Conservation (phyloP, 2,329 filamentous ascomycete genomes). For the Exophiala viscosa region DNA sequence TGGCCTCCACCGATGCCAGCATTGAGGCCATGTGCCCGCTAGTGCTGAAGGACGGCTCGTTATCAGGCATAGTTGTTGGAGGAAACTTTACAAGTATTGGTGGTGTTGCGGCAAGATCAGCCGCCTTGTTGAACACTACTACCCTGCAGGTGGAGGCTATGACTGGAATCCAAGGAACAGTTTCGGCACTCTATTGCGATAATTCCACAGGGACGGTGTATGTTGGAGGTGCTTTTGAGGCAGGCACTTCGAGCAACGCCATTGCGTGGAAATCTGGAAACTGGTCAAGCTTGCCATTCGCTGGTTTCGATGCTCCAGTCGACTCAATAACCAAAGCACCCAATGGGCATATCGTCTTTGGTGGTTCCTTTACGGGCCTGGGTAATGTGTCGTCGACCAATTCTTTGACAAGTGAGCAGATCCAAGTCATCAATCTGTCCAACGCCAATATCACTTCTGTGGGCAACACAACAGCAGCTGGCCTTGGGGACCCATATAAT, state of each 20-base stretch:
- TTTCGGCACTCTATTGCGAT: slow-evolving; percentile 81
- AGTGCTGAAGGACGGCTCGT: slow-evolving; percentile 60
- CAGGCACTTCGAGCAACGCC: slow-evolving; percentile 80
- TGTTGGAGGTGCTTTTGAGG: slow-evolving; percentile 80
- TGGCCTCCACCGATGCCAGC: slow-evolving; percentile 74
- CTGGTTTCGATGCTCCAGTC: slow-evolving; percentile 91
- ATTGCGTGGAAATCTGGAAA: slow-evolving; percentile 69
- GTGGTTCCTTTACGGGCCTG: slow-evolving; percentile 81
- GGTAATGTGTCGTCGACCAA: slow-evolving; percentile 56
- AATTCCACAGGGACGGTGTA: slow-evolving; percentile 73
- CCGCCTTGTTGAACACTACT: slow-evolving; percentile 76
- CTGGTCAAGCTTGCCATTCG: slow-evolving; percentile 81
- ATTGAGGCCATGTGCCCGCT: slow-evolving; percentile 88
- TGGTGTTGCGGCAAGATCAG: slow-evolving; percentile 68
- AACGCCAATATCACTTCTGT: slow-evolving; percentile 67
- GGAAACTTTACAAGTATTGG: slow-evolving; percentile 95
- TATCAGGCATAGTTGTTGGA: slow-evolving; percentile 75
- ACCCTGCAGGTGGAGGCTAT: slow-evolving; percentile 68
- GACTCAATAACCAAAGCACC: slow-evolving; percentile 75
- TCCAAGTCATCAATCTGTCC: slow-evolving; percentile 78
- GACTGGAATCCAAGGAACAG: slow-evolving; percentile 75
- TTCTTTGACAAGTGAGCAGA: slow-evolving; percentile 51
- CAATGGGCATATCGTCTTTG: slow-evolving; percentile 85
- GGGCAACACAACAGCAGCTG: slow-evolving; percentile 53
- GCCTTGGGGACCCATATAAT: slow-evolving; percentile 71